Evolutionary conservation across 805 yeast species (phyloP).

Genomic region (Saccharomycopsis guyanensis): DNA sequence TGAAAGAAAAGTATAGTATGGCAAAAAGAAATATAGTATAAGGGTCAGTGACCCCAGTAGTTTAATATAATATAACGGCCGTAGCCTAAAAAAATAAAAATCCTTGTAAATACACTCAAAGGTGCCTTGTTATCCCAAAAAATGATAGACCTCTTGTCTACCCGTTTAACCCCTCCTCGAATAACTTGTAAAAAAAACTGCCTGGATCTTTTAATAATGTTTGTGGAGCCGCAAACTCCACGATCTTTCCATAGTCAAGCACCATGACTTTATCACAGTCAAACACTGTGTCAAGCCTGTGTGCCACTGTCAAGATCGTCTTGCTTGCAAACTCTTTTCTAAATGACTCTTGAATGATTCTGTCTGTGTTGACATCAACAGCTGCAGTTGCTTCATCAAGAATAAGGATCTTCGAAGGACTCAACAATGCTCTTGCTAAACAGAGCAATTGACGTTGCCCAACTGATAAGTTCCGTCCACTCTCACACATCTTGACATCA

Average conservation of each 20-base stretch:
- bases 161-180: not conserved
- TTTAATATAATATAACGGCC: too few species aligned
- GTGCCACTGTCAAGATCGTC: constrained; percentile 85
- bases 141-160: too few species aligned
- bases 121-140: too few species aligned
- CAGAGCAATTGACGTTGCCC: constrained; percentile 87
- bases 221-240: constrained; percentile 69
- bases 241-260: constrained; percentile 61
- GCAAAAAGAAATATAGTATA: too few species aligned
- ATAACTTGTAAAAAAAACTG: constrained; percentile 37
- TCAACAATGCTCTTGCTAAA: constrained; percentile 71
- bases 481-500: constrained; percentile 53
- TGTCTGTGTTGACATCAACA: constrained; percentile 79
- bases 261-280: constrained; percentile 76
- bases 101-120: too few species aligned
- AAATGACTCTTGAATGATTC: constrained; percentile 71
- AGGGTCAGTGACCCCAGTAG: too few species aligned
- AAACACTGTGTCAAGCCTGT: constrained; percentile 77
- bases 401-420: constrained; percentile 61
- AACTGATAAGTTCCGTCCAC: constrained; percentile 75
- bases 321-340: constrained; percentile 61
- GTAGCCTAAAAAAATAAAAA: too few species aligned
- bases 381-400: constrained; percentile 89
- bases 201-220: constrained; percentile 35
- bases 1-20: too few species aligned